phyloP scores from a whole-genome alignment of 305 asterid species.

The Fraxinus albicans region DNA sequence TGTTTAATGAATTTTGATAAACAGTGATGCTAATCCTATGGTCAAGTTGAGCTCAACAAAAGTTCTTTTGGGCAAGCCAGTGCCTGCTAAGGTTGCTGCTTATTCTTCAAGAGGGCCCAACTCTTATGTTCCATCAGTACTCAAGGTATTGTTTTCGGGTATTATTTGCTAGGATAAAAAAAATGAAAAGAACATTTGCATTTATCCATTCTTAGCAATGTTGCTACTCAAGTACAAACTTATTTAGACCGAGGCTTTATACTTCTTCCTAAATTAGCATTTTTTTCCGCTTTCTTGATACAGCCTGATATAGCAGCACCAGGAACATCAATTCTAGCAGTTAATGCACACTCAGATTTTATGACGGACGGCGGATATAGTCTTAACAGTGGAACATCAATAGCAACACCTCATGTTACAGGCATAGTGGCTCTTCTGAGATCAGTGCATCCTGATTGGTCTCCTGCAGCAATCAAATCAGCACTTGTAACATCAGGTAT shows the following conservation, averaged over 20 bases:
- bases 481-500: conserved; percentile 16
- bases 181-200: no score
- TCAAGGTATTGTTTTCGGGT: conserved; percentile 8
- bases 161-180: not conserved
- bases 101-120: conserved; percentile 21
- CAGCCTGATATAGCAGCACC: conserved; percentile 27
- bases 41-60: not conserved
- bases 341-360: not conserved
- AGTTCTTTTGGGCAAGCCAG: conserved; percentile 12
- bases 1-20: not conserved
- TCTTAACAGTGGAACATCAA: not conserved
- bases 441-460: conserved; percentile 17
- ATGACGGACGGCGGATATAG: not conserved
- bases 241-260: no score
- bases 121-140: conserved; percentile 11
- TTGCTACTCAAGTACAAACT: no score
- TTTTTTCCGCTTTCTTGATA: not conserved
- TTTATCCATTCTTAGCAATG: no score
- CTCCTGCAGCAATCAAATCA: conserved; percentile 22
- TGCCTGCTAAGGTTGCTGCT: conserved; percentile 6
- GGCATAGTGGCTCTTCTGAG: conserved; percentile 19
- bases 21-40: not conserved
- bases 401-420: conserved; percentile 19
- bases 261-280: not conserved
- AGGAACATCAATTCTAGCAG: not conserved